phyloP scores from a whole-genome alignment of 805 yeast genomes.

The Lipomyces sp. region DNA sequence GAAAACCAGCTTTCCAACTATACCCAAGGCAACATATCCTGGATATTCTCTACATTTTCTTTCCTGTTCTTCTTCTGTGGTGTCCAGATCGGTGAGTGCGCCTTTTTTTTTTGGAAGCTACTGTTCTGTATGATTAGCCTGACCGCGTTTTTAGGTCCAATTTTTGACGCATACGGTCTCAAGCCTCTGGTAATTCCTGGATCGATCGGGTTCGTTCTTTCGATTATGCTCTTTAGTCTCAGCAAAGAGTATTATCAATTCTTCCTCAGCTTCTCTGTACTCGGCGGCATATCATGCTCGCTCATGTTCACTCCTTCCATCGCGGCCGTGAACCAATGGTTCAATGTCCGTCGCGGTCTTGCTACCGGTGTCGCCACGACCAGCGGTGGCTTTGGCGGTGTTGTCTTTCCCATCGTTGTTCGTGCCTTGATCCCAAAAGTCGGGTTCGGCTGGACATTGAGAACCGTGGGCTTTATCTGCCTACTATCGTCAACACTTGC shows the following conservation, averaged over 20 bases:
- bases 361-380: conserved; percentile 67
- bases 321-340: conserved; percentile 67
- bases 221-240: conserved; percentile 58
- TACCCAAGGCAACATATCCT: conserved; percentile 59
- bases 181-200: conserved; percentile 52
- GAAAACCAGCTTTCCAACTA: conserved; percentile 55
- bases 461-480: conserved; percentile 52
- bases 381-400: conserved; percentile 73
- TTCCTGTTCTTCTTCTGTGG: conserved; percentile 52
- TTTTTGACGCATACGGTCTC: conserved; percentile 68
- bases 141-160: conserved; percentile 55
- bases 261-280: conserved; percentile 58
- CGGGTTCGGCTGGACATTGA: conserved; percentile 67
- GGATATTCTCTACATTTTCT: conserved; percentile 62
- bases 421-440: conserved; percentile 51
- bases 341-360: conserved; percentile 58
- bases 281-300: conserved; percentile 54
- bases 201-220: conserved; percentile 51
- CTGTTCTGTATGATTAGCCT: not conserved
- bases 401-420: conserved; percentile 61
- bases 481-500: conserved; percentile 43
- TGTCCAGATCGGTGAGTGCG: conserved; percentile 48
- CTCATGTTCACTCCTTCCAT: conserved; percentile 58
- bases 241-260: conserved; percentile 62
- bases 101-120: not conserved